Evolutionary conservation across 306 rosid genomes (phyloP).

Genomic region (Mimosa pudica): DNA sequence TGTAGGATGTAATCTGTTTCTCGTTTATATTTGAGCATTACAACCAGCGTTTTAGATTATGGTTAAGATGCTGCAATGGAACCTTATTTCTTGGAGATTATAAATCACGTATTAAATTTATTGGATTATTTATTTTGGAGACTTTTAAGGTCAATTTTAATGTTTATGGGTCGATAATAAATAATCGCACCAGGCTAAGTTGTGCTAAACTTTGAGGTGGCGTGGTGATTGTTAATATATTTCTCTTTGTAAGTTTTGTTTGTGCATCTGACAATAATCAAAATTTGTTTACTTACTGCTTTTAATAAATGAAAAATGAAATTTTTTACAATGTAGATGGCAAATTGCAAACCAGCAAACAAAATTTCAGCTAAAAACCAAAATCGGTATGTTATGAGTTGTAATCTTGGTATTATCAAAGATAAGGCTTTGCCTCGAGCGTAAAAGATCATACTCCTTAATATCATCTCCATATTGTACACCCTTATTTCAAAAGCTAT

Average conservation of each 20-base stretch:
- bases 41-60: not conserved
- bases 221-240: not conserved
- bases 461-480: constrained; percentile 6
- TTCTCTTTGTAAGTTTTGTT: not conserved
- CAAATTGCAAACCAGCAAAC: not conserved
- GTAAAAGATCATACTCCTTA: constrained; percentile 16
- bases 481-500: not conserved
- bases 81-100: not conserved
- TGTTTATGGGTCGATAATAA: not conserved
- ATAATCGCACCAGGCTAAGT: not conserved
- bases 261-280: not conserved
- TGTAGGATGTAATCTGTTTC: constrained; percentile 30
- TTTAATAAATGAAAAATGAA: constrained; percentile 3
- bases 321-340: not conserved
- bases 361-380: not conserved
- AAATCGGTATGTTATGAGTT: not conserved
- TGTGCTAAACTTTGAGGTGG: not conserved
- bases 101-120: not conserved
- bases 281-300: not conserved
- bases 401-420: constrained; percentile 3
- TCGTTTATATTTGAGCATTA: not conserved
- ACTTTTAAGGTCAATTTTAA: not conserved
- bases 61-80: not conserved
- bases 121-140: not conserved
- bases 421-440: not conserved